Evolutionary conservation across 176 grass and related monocot species (phyloP).

Genomic region (Avena sativa): DNA sequence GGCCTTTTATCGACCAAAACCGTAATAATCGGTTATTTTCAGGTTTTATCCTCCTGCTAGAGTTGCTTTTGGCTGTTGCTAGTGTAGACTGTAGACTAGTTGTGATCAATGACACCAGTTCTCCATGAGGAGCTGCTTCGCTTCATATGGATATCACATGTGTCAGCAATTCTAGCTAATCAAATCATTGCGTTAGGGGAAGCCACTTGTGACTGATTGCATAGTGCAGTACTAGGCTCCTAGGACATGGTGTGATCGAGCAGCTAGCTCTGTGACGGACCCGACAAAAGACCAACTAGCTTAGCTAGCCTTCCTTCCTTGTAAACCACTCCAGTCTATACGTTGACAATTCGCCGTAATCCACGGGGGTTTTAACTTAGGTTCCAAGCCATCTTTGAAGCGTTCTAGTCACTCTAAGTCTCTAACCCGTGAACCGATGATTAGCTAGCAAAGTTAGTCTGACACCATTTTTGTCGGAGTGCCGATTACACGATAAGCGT

Average conservation of each 20-base stretch:
- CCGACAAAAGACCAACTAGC: neutral
- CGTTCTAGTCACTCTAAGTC: neutral
- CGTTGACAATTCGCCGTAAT: neutral
- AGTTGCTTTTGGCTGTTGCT: no score
- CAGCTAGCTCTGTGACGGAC: neutral
- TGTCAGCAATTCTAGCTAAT: neutral
- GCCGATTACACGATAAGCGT: no score
- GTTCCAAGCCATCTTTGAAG: neutral
- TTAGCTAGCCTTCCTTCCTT: conserved; percentile 8
- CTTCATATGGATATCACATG: conserved; percentile 25
- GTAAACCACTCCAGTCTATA: conserved; percentile 14
- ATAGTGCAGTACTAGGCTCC: neutral
- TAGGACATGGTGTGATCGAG: neutral
- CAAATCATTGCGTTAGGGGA: neutral
- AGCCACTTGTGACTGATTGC: neutral
- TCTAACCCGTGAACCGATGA: neutral
- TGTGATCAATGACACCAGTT: neutral
- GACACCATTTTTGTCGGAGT: neutral
- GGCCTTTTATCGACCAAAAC: no score
- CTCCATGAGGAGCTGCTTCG: neutral
- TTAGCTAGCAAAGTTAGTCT: neutral
- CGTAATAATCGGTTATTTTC: no score
- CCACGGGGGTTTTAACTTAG: neutral
- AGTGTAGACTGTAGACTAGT: neutral
- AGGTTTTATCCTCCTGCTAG: no score